These are phyloP conservation scores for Athelia sp. DNA, from an alignment of 1,284 basidiomycete genomes.

Conservation along the genomic window DNA sequence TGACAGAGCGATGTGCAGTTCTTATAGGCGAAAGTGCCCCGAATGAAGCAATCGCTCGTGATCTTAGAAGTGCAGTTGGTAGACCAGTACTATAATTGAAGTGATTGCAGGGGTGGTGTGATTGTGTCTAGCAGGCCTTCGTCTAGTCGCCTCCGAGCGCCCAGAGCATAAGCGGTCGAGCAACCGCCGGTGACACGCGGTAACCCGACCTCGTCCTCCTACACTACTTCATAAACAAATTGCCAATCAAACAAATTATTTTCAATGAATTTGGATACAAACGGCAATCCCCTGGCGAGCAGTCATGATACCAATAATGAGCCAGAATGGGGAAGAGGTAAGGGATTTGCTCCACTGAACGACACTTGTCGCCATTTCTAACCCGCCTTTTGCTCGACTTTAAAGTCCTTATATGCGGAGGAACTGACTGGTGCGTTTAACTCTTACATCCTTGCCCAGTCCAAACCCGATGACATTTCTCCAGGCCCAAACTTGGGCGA, in stretches of 20 bases:
- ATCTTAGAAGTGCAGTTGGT: no score
- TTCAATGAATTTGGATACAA: constrained; percentile 21
- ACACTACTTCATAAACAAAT: no score
- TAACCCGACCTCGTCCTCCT: neutral
- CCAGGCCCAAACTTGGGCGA: constrained; percentile 60
- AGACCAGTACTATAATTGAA: no score
- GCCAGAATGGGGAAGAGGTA: constrained; percentile 28
- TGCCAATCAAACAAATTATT: no score
- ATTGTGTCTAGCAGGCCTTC: no score
- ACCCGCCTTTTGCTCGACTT: neutral
- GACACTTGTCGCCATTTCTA: neutral
- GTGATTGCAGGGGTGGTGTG: no score
- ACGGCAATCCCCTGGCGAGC: constrained; percentile 16
- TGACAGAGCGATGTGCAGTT: constrained; percentile 4
- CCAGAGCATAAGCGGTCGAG: no score
- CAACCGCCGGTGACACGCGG: neutral
- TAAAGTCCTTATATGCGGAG: constrained; percentile 76
- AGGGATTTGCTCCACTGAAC: constrained; percentile 16
- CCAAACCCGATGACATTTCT: no score
- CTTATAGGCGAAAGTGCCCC: constrained; percentile 6
- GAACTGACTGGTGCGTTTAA: constrained; percentile 73
- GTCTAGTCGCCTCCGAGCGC: no score
- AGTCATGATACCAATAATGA: constrained; percentile 6
- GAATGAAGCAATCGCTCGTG: no score
- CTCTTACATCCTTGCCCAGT: constrained; percentile 12